A percentile compares a stretch with the other conserved stretches of the same genome.
Evolutionary conservation across 441 rosid species (phyloP).

Genomic region (Brassica hybrid): DNA sequence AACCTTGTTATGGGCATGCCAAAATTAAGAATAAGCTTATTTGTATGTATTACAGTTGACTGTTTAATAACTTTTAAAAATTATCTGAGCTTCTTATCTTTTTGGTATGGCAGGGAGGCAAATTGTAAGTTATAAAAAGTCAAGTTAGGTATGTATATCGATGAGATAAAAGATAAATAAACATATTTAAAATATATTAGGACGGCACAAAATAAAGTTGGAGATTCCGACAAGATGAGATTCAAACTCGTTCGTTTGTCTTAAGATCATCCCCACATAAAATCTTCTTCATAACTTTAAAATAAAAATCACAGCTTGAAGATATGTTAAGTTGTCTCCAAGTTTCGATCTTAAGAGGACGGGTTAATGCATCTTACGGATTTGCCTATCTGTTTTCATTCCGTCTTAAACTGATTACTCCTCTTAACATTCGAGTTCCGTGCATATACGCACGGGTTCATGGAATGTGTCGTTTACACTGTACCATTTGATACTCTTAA

Average conservation of each 20-base stretch:
- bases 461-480: conserved; percentile 30
- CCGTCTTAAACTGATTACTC: conserved; percentile 20
- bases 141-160: conserved; percentile 39
- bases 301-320: conserved; percentile 42
- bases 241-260: conserved; percentile 62
- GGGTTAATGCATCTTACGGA: conserved; percentile 34
- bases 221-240: conserved; percentile 62
- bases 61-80: conserved; percentile 23
- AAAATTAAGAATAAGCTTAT: conserved; percentile 35
- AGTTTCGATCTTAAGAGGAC: conserved; percentile 15
- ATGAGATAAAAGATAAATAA: conserved; percentile 29
- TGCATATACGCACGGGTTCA: conserved; percentile 34
- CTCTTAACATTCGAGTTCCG: conserved; percentile 7
- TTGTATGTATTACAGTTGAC: conserved; percentile 48
- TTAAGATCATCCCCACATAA: conserved; percentile 45
- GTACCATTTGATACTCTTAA: neutral
- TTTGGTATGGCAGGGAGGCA: conserved; percentile 41
- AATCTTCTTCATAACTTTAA: conserved; percentile 23
- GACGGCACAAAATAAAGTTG: conserved; percentile 43
- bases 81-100: conserved; percentile 37
- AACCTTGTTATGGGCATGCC: conserved; percentile 56
- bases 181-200: conserved; percentile 39
- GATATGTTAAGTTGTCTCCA: conserved; percentile 38
- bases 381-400: conserved; percentile 42
- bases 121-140: conserved; percentile 36